Conservation (phyloP, 805 yeast genomes). For the Starmerella sp. region DNA sequence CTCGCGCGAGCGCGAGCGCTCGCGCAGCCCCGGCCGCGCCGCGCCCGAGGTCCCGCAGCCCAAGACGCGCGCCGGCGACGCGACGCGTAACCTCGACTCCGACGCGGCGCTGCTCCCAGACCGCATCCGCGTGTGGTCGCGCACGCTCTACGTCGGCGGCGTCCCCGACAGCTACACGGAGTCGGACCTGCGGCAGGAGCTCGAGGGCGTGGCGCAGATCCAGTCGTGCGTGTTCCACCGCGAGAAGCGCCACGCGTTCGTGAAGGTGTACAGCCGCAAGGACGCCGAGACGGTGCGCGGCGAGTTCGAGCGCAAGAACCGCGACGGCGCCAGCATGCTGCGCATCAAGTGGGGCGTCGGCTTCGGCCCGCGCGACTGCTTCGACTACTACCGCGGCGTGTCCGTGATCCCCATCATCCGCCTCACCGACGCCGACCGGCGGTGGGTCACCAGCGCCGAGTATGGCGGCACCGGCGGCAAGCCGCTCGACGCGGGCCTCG, state of each 20-base stretch:
- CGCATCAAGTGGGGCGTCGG: constrained; percentile 99
- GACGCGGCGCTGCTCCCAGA: constrained; percentile 45
- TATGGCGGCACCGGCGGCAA: constrained; percentile 97
- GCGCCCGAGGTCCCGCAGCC: constrained; percentile 15
- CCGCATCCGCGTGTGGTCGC: constrained; percentile 66
- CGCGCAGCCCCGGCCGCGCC: constrained; percentile 17
- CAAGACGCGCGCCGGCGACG: constrained; percentile 18
- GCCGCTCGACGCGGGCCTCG: constrained; percentile 65
- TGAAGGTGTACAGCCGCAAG: constrained; percentile 78
- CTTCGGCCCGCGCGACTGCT: constrained; percentile 96
- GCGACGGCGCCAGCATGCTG: constrained; percentile 50
- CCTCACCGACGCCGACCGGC: constrained; percentile 84
- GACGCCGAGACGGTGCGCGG: constrained; percentile 80
- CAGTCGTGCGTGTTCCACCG: constrained; percentile 80
- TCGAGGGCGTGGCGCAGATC: constrained; percentile 81
- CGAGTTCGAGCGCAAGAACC: constrained; percentile 47
- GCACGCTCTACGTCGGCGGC: constrained; percentile 92
- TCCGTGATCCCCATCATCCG: constrained; percentile 78
- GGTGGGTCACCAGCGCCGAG: constrained; percentile 82
- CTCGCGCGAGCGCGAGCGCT: constrained; percentile 18
- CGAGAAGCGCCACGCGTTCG: constrained; percentile 91
- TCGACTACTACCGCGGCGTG: constrained; percentile 84
- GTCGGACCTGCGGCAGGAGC: constrained; percentile 50
- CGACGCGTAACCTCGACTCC: constrained; percentile 15
- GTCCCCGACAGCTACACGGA: constrained; percentile 77